Conservation (phyloP, 805 yeast genomes). For the Yarrowia sp. region DNA sequence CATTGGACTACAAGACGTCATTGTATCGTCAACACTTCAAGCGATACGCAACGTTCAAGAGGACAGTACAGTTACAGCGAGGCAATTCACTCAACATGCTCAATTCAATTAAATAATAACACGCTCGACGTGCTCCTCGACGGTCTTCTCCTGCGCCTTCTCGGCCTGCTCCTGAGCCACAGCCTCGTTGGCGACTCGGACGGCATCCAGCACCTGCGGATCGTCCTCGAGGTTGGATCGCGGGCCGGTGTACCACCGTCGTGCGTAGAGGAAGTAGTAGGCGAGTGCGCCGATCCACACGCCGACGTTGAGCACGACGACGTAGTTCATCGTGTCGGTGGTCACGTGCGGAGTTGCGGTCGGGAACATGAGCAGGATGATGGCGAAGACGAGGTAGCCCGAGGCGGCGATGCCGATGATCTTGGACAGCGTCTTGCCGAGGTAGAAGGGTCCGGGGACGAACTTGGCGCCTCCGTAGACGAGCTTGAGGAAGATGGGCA, state of each 20-base stretch:
- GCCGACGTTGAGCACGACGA: constrained; percentile 61
- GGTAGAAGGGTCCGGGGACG: constrained; percentile 63
- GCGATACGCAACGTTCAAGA: not conserved
- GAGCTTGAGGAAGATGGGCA: constrained; percentile 55
- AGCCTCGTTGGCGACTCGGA: constrained; percentile 14
- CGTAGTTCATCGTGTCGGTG: constrained; percentile 60
- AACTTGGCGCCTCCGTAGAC: constrained; percentile 50
- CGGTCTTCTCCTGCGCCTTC: not conserved
- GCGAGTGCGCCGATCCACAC: constrained; percentile 54
- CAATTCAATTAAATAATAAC: constrained; percentile 3
- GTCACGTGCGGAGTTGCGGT: constrained; percentile 38
- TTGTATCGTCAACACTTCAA: too few relatives aligned
- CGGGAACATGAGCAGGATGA: constrained; percentile 64
- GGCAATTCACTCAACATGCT: not conserved
- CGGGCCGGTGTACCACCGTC: constrained; percentile 60
- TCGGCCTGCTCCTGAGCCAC: constrained; percentile 17
- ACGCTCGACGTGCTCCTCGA: constrained; percentile 13
- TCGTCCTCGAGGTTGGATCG: constrained; percentile 33
- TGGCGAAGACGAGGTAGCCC: constrained; percentile 51
- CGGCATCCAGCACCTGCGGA: constrained; percentile 16
- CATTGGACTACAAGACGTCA: too few relatives aligned
- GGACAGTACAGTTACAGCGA: not conserved
- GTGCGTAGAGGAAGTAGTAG: constrained; percentile 54
- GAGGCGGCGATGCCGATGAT: constrained; percentile 49
- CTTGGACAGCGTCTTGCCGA: constrained; percentile 52